Base-by-base conservation (phyloP, 2,329 filamentous ascomycete species). In the Exophiala lecanii-corni region DNA sequence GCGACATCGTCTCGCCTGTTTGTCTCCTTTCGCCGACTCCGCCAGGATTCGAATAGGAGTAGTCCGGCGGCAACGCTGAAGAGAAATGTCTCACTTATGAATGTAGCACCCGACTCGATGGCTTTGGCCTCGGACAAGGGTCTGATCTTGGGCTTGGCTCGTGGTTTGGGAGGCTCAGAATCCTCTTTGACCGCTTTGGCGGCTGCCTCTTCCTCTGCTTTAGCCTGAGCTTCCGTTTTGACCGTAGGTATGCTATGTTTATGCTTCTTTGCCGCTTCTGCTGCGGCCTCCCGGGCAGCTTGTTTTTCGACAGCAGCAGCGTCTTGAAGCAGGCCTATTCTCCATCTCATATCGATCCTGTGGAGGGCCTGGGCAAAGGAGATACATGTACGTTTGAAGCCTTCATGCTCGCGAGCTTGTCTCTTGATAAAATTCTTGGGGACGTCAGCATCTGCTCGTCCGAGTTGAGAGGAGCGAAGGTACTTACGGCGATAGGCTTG, bases 31-130 rank as follows among this genome's bases (percentile, higher is more conserved):
- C 75, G 69, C 39, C 78, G 68, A 20, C 76, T 75, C 41, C 80
- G 66, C 71, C 73, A 78, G 15, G 74, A 73, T 56, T 85, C 81
- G 40, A 78, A 78, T 0, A 84, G 60, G 33, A 85, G 78, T 46
- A 84, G 62, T 0, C 74, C 67, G 4, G 77, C 79, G 1, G 77
- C 81, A 9, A 84, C 81, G 3, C 72, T 55, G 54, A 84, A 84
- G 28, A 85, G 70, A 57, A 85, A 85, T 0, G 76, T 65, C 57
- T 85, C 81, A 21, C 78, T 78, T 36, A 82, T 81, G 56, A 85
- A 84, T 50, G 81, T 84, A 3, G 81, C 81, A 3, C 81, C 81
- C 26, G 76, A 74, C 57, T 85, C 81, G 41, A 85, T 84, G 0
- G 81, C 81, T 55, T 83, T 82, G 9, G 76, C 72, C 58, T 85